Evolutionary conservation across 352 stramenopile species (phyloP).

Genomic region (Pseudoperonospora humuli): DNA sequence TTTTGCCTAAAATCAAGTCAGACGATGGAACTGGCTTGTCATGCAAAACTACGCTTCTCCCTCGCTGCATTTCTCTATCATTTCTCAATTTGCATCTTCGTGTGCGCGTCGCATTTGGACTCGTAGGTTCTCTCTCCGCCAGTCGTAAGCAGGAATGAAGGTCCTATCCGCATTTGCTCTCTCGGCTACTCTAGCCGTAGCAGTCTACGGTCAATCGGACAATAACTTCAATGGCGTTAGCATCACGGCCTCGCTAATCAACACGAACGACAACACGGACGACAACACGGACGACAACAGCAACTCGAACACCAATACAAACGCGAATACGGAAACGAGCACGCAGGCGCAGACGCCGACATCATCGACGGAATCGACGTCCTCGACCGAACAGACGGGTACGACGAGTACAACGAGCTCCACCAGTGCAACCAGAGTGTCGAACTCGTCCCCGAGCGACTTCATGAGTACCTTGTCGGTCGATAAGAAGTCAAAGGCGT

Average conservation of each 20-base stretch:
- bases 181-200: conserved; percentile 16
- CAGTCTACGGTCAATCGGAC: conserved; percentile 10
- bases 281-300: too few species aligned
- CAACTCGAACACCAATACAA: too few species aligned
- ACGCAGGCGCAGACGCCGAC: too few species aligned
- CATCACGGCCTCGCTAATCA: too few species aligned
- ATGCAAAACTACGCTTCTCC: too few species aligned
- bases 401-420: too few species aligned
- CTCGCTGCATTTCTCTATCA: conserved; percentile 3
- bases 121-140: conserved; percentile 19
- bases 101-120: conserved; percentile 15
- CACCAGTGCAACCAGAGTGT: too few species aligned
- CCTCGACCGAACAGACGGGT: conserved; percentile 7
- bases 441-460: conserved; percentile 23
- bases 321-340: too few species aligned
- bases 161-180: conserved; percentile 22
- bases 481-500: conserved; percentile 10
- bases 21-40: conserved; percentile 15
- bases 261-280: too few species aligned
- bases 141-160: conserved; percentile 15
- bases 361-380: too few species aligned
- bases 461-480: conserved; percentile 32
- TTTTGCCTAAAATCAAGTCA: conserved; percentile 22
- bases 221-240: conserved; percentile 19
- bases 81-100: conserved; percentile 36